phyloP scores from a whole-genome alignment of 108 stramenopile species.

The Aurantiochytrium sp. region DNA sequence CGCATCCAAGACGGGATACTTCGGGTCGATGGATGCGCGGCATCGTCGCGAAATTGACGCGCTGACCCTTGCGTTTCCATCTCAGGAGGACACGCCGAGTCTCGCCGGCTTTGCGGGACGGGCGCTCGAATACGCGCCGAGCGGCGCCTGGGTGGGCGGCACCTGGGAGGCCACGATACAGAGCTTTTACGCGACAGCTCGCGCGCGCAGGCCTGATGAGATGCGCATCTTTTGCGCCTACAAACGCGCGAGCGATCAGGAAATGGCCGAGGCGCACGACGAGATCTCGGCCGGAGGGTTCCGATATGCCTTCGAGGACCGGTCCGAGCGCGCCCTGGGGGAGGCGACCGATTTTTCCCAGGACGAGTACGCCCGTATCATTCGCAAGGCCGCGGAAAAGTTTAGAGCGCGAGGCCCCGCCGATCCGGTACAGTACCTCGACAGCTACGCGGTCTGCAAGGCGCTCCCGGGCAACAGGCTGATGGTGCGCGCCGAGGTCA shows the following conservation, averaged over 20 bases:
- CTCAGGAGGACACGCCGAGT: background rate
- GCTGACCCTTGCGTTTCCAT: background rate
- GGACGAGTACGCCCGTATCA: background rate
- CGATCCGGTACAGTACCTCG: background rate
- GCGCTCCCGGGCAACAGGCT: background rate
- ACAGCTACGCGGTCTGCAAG: background rate
- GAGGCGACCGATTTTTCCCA: background rate
- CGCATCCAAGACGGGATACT: background rate
- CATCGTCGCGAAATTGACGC: background rate
- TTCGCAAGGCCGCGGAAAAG: background rate
- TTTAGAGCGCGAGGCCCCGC: background rate
- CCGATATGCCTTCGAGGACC: background rate
- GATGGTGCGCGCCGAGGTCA: background rate
- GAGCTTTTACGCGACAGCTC: background rate
- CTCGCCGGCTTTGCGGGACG: background rate
- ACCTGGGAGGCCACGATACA: background rate
- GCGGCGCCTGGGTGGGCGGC: conserved; percentile 6
- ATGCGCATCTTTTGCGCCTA: background rate
- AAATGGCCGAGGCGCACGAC: background rate
- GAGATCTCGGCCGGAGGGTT: background rate
- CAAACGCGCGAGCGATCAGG: background rate
- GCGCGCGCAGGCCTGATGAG: background rate
- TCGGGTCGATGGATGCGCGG: background rate
- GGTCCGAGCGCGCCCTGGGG: background rate
- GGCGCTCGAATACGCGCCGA: background rate